Evolutionary conservation across 148 eudicot species (phyloP).

Genomic region (Persicaria tinctoria): DNA sequence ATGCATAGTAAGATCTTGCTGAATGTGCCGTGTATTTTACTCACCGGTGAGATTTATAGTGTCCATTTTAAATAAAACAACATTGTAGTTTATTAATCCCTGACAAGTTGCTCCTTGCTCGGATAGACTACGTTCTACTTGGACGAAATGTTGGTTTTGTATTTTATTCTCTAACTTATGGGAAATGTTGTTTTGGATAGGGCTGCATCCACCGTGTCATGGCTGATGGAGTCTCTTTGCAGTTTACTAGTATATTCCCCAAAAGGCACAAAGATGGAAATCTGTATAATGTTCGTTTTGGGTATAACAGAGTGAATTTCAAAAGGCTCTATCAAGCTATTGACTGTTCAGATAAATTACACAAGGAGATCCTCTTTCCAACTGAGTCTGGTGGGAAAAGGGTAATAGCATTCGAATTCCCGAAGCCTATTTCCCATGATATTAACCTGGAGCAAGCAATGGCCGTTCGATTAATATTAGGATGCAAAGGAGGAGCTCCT

Average conservation of each 20-base stretch:
- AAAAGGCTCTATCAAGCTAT: conserved; percentile 74
- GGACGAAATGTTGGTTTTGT: neutral
- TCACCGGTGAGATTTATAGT: neutral
- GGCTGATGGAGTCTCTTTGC: conserved; percentile 75
- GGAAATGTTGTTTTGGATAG: conserved; percentile 28
- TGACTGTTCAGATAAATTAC: conserved; percentile 45
- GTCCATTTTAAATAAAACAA: neutral
- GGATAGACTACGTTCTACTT: neutral
- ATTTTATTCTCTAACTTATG: neutral
- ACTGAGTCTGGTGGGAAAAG: conserved; percentile 28
- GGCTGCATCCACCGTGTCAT: conserved; percentile 82
- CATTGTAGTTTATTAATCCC: neutral
- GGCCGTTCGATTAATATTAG: conserved; percentile 55
- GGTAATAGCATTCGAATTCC: conserved; percentile 22
- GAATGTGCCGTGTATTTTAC: neutral
- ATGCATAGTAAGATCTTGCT: neutral
- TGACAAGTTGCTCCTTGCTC: neutral
- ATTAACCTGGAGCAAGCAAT: conserved; percentile 66
- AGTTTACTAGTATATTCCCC: conserved; percentile 52
- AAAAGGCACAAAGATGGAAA: conserved; percentile 24
- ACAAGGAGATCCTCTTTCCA: conserved; percentile 52
- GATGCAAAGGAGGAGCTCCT: conserved; percentile 72
- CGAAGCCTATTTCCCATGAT: conserved; percentile 40
- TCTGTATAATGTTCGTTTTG: conserved; percentile 62
- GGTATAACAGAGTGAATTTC: conserved; percentile 53